A percentile compares a stretch with the other conserved stretches of the same genome.
phyloP scores from a whole-genome alignment of 495 filamentous ascomycete species.

The Filosporella fistucella region DNA sequence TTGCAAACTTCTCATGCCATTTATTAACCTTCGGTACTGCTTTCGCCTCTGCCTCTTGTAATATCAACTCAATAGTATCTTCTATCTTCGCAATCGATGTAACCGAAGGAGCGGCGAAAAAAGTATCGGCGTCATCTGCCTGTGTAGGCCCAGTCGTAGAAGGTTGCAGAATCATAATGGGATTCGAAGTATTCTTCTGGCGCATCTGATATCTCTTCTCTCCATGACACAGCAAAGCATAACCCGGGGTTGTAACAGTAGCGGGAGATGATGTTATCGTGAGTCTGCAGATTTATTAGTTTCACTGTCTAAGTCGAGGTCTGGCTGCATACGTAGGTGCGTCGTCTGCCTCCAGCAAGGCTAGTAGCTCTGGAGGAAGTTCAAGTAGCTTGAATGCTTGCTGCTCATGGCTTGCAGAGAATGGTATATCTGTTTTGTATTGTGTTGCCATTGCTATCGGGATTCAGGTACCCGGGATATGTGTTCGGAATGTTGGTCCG shows the following conservation, averaged over 20 bases:
- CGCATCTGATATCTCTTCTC: constrained; percentile 72
- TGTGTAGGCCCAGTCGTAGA: constrained; percentile 19
- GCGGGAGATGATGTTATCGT: constrained; percentile 15
- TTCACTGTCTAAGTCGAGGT: constrained; percentile 25
- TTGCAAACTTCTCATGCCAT: constrained; percentile 85
- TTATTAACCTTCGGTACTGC: constrained; percentile 59
- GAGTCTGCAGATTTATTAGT: constrained; percentile 20
- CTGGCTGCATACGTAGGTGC: constrained; percentile 48
- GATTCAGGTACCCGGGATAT: too few species aligned
- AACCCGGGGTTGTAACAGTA: constrained; percentile 38
- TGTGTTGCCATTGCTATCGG: constrained; percentile 49
- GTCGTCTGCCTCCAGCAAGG: constrained; percentile 55
- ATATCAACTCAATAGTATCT: constrained; percentile 66
- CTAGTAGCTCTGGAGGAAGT: constrained; percentile 68
- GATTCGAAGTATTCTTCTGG: constrained; percentile 90
- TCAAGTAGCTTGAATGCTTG: constrained; percentile 67
- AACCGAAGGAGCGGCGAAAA: constrained; percentile 38
- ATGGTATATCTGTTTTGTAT: constrained; percentile 48
- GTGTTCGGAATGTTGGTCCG: too few species aligned
- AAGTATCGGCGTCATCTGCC: constrained; percentile 18
- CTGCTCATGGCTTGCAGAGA: constrained; percentile 50
- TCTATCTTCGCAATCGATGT: constrained; percentile 64
- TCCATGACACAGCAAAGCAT: constrained; percentile 69
- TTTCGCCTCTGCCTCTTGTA: constrained; percentile 28
- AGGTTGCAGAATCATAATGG: constrained; percentile 65